These are phyloP conservation scores for Verticillium nubilum DNA, from an alignment of 2,329 filamentous ascomycete species.

Conservation along the genomic window DNA sequence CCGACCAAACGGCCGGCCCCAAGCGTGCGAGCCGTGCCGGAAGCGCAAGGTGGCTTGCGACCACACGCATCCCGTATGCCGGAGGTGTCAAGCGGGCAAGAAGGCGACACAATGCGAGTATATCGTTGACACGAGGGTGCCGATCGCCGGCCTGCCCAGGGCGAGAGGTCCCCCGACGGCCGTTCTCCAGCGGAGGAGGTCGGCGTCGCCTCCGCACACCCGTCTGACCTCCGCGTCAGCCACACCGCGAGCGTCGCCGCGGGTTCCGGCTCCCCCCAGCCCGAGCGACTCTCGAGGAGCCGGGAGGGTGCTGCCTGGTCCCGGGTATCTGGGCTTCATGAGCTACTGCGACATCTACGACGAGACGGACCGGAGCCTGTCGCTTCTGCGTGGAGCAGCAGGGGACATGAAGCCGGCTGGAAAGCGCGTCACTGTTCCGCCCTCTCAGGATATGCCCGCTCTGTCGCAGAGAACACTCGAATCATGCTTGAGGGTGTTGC, in stretches of 20 bases:
- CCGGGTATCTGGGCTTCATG: conserved; percentile 39
- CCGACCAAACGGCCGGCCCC: neutral
- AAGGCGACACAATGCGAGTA: conserved; percentile 28
- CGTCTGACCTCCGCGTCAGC: neutral
- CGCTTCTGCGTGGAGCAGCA: conserved; percentile 12
- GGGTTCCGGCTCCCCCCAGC: neutral
- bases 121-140: conserved; percentile 11
- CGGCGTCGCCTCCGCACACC: neutral
- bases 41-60: conserved; percentile 37
- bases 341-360: conserved; percentile 36
- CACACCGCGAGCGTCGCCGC: neutral
- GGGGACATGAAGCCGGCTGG: neutral
- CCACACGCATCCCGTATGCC: conserved; percentile 29
- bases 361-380: conserved; percentile 34
- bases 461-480: conserved; percentile 17
- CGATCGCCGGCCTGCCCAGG: neutral
- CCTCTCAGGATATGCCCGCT: neutral
- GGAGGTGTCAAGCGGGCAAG: conserved; percentile 27
- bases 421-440: neutral
- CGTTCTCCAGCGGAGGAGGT: neutral
- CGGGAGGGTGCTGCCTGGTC: conserved; percentile 3
- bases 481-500: conserved; percentile 30
- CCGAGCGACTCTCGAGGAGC: neutral
- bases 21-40: conserved; percentile 29
- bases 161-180: neutral